These are phyloP conservation scores for Trichoderma atroviride DNA, from an alignment of 2,329 filamentous ascomycete genomes.

Conservation along the genomic window DNA sequence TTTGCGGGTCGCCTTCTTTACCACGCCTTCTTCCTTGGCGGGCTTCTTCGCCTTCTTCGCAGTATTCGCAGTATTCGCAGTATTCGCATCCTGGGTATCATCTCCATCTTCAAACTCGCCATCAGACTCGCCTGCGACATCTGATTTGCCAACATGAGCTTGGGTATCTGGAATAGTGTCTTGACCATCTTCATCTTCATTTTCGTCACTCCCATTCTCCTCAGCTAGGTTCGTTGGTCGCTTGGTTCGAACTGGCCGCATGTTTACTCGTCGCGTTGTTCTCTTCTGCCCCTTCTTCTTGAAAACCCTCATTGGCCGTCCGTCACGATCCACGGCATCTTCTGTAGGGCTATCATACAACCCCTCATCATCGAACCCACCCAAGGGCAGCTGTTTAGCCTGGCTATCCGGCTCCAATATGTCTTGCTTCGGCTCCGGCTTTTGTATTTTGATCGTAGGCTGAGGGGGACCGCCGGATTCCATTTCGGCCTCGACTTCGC, in stretches of 20 bases:
- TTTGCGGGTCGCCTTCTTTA: slow-evolving; percentile 60
- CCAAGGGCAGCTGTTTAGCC: slow-evolving; percentile 49
- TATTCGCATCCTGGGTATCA: slow-evolving; percentile 27
- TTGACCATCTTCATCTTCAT: slow-evolving; percentile 39
- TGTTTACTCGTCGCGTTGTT: slow-evolving; percentile 70
- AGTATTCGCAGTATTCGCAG: slow-evolving; percentile 32
- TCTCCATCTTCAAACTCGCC: slow-evolving; percentile 30
- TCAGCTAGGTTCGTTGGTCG: slow-evolving; percentile 44
- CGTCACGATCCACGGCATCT: slow-evolving; percentile 54
- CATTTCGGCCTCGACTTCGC: slow-evolving; percentile 66
- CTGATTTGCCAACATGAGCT: slow-evolving; percentile 21
- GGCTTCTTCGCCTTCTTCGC: slow-evolving; percentile 32
- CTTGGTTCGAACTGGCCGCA: slow-evolving; percentile 56
- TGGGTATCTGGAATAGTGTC: slow-evolving; percentile 41
- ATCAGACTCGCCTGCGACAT: slow-evolving; percentile 27
- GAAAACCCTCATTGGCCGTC: slow-evolving; percentile 63
- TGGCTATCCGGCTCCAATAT: slow-evolving; percentile 51
- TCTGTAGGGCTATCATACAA: slow-evolving; percentile 58
- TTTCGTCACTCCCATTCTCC: slow-evolving; percentile 31
- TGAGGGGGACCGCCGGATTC: slow-evolving; percentile 28
- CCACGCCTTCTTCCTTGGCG: slow-evolving; percentile 45
- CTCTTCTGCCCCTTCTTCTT: slow-evolving; percentile 87
- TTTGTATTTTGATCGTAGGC: slow-evolving; percentile 32
- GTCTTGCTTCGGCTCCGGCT: slow-evolving; percentile 37
- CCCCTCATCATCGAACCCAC: slow-evolving; percentile 66